Base-by-base conservation (phyloP, 331 rosid genomes). In the Arachis monticola region DNA sequence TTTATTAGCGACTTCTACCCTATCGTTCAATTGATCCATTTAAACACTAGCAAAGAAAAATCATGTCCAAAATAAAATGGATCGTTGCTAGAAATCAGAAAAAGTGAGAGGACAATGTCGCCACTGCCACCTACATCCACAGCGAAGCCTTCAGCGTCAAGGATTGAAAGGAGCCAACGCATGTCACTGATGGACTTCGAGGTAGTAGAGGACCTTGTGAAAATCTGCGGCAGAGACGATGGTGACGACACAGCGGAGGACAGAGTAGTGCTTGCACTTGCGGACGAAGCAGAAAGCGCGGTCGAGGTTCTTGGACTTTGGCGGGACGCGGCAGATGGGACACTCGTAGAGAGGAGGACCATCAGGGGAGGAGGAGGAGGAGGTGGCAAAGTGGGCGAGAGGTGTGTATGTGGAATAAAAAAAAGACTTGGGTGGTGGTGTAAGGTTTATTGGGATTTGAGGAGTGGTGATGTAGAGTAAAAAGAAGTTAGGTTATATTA, bases 21-120 rank as follows among this genome's bases (percentile, higher is more conserved):
- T 70, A 73, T 83, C 88, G 8, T 77, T 73, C 78, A 83, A 77
- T 66, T 76, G 85, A 59, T 85, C 83, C 90, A 86, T 86, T 76
- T 84, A 85, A 74, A 86, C 56, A 0, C 86, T 68, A 70, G 85
- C 88, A 1, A 86, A 73, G 51, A 60, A 79, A 14, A 88, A 86
- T 88, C 90, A 86, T 17, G 84, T 86, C 90, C 88, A 86, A 0
- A 88, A 73, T 3, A 86, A 62, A 56, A 86, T 86, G 7, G 90
- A 53, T 86, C 90, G 69, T 86, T 86, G 77, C 88, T 86, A 1
- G 90, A 88, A 68, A 86, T 86, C 2, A 86, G 90, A 1, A 88
- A 81, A 8, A 86, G 88, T 0, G 90, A 77, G 1, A 83, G 32
- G 3, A 67, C 80, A 13, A 86, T 81, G 6, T 81, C 85, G 2